phyloP scores from a whole-genome alignment of 306 rosid species.

The Prunus salicina region DNA sequence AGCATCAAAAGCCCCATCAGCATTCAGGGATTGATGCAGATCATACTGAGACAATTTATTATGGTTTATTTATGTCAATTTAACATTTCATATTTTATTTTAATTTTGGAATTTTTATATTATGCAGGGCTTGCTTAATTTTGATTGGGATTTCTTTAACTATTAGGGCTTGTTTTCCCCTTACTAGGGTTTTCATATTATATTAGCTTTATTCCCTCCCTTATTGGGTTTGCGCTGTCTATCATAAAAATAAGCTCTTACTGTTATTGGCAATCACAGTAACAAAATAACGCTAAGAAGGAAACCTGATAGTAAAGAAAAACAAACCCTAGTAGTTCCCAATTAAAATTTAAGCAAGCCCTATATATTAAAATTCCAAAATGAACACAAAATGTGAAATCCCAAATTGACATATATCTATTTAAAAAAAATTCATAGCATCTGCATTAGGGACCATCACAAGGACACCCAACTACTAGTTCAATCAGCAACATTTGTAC shows the following conservation, averaged over 20 bases:
- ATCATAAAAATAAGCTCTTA: not conserved
- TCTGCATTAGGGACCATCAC: not conserved
- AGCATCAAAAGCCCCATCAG: not conserved
- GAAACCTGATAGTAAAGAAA: not conserved
- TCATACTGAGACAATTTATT: not conserved
- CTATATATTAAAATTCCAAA: not conserved
- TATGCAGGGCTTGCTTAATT: not conserved
- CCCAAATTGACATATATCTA: not conserved
- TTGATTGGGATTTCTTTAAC: not conserved
- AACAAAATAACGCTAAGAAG: not conserved
- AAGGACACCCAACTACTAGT: not conserved
- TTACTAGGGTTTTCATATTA: not conserved
- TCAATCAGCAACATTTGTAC: not conserved
- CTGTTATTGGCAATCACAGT: not conserved
- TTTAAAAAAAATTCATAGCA: not conserved
- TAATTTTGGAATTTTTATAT: not conserved
- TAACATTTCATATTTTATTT: not conserved
- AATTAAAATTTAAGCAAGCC: not conserved
- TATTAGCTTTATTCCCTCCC: not conserved
- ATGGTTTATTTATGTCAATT: not conserved
- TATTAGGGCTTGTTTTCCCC: not conserved
- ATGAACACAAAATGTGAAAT: not conserved
- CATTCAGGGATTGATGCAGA: not conserved
- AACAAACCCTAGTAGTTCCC: not conserved
- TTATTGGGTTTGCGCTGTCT: not conserved